phyloP scores from a whole-genome alignment of 139 green algal genomes.

The Asterochloris erici region DNA sequence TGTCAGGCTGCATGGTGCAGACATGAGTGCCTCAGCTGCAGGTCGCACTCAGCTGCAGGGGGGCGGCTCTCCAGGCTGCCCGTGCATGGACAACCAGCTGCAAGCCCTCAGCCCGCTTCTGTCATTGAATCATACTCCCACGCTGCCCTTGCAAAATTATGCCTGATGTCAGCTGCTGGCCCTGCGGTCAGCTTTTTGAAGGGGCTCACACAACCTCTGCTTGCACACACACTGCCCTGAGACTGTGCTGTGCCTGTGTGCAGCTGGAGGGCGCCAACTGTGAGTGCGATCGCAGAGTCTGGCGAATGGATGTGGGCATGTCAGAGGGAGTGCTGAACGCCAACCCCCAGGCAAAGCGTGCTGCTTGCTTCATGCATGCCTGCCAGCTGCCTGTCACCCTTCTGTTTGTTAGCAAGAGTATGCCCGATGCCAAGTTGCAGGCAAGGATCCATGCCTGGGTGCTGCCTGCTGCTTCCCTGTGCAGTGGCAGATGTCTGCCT shows the following conservation, averaged over 20 bases:
- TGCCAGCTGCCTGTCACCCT: not conserved
- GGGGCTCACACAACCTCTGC: not conserved
- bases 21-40: not conserved
- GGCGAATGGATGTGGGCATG: constrained; percentile 93
- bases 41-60: not conserved
- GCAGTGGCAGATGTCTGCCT: not conserved
- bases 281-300: constrained; percentile 80
- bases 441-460: not conserved
- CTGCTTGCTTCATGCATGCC: not conserved
- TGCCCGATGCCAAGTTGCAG: not conserved
- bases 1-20: not conserved
- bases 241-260: not conserved
- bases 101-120: too few relatives aligned
- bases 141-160: too few relatives aligned
- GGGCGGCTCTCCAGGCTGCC: too few relatives aligned
- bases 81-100: too few relatives aligned
- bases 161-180: too few relatives aligned
- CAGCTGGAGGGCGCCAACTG: constrained; percentile 74
- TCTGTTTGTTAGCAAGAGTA: too few relatives aligned
- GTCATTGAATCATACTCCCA: too few relatives aligned
- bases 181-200: not conserved
- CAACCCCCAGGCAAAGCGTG: constrained; percentile 25
- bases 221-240: not conserved
- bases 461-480: not conserved
- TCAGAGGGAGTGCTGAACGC: constrained; percentile 79